These are phyloP conservation scores for Pholiota molesta DNA, from an alignment of 768 basidiomycete genomes.

Conservation along the genomic window DNA sequence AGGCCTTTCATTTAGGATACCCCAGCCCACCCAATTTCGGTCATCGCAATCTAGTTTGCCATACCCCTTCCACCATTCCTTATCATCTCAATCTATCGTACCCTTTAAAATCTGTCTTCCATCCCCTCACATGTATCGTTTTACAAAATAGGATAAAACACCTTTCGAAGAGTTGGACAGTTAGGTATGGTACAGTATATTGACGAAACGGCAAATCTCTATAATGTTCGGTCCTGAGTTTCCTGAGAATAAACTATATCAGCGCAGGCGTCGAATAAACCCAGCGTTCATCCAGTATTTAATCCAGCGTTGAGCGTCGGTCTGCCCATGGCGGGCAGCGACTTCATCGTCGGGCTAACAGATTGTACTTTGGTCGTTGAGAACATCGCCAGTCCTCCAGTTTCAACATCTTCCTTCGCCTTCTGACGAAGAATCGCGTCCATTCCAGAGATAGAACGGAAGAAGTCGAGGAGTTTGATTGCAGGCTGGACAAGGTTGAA, in stretches of 20 bases:
- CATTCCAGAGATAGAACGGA: slow-evolving; percentile 22
- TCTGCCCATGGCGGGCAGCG: slow-evolving; percentile 26
- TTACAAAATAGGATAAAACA: slow-evolving; percentile 12
- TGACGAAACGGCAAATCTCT: too few relatives aligned
- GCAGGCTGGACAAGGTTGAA: slow-evolving; percentile 31
- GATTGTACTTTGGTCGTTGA: slow-evolving; percentile 28
- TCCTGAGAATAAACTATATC: not conserved
- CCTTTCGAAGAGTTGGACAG: not conserved
- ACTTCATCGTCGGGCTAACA: slow-evolving; percentile 37
- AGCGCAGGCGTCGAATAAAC: slow-evolving; percentile 18
- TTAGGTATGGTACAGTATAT: too few relatives aligned
- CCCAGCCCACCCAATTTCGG: slow-evolving; percentile 11
- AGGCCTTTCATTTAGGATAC: slow-evolving; percentile 26
- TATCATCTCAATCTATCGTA: slow-evolving; percentile 18
- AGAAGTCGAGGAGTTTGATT: slow-evolving; percentile 38
- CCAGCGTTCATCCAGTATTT: slow-evolving; percentile 38
- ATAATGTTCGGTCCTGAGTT: too few relatives aligned
- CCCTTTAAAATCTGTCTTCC: slow-evolving; percentile 9
- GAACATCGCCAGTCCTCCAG: slow-evolving; percentile 29
- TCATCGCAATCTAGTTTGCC: slow-evolving; percentile 19
- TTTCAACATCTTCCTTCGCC: slow-evolving; percentile 14
- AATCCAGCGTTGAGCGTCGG: slow-evolving; percentile 36
- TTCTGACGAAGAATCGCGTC: slow-evolving; percentile 20
- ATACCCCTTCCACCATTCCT: slow-evolving; percentile 18
- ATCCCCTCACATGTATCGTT: slow-evolving; percentile 13